Evolutionary conservation across 23 red algal genomes (phyloP), one percentile per base, ranked within the genome.

Genomic region (Agarophyton chilense): DNA sequence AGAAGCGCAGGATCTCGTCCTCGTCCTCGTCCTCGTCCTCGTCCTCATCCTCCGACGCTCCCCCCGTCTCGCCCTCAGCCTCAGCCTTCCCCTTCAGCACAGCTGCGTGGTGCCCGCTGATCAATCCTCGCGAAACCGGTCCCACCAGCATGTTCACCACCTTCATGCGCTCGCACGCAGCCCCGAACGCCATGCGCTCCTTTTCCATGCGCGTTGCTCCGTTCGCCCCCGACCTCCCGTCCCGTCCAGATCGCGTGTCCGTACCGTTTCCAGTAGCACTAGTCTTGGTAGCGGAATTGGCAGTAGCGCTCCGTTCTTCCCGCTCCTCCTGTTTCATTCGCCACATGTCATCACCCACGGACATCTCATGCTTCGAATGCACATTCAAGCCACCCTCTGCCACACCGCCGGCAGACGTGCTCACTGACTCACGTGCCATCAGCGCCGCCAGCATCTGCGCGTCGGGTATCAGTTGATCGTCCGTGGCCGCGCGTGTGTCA

Each of bases 101-200:
- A 0, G 75, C 47, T 25, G 51, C 55, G 51, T 21, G 21, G n/a
- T 53, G 16, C 10, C 36, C 75, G n/a, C 42, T 79, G 36, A 79
- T 58, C 51, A 58, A 47, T 79, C 51, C 51, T 2, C 79, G 61
- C 56, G 52, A 83, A 32, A 63, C 52, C 29, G 79, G 79, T 19
- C 55, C 61, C 16, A 83, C 10, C 79, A 83, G 68, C 68, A 74
- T 74, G 41, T 74, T 74, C 40, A 74, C 68, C 68, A 74, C 68
- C 68, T 74, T 74, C 68, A 74, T 74, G 68, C 68, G 68, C 41
- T 74, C 68, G 41, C 68, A 74, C 17, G 68, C 68, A 7, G 68
- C 68, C 38, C 68, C 68, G 43, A 74, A 74, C 41, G 68, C 68
- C 68, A 74, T 74, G 68, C 68, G 68, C 16, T 74, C 68, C 68